phyloP scores from a whole-genome alignment of 176 grass and related monocot species.

The Triticum turgidum region DNA sequence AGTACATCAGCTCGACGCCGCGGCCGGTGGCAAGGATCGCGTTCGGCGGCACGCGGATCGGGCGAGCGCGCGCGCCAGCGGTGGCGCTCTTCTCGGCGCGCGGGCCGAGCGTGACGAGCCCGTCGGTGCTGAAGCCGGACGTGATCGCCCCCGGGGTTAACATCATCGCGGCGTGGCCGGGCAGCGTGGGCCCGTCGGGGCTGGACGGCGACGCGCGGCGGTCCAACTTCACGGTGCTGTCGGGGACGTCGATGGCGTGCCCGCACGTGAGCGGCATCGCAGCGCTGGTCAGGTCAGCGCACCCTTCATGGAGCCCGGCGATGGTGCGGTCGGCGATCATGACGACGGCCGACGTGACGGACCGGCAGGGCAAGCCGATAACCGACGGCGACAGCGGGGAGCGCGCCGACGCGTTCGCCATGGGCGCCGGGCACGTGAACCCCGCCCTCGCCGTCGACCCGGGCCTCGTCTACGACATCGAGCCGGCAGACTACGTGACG shows the following conservation, averaged over 20 bases:
- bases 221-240: slow-evolving; percentile 86
- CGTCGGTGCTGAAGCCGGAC: slow-evolving; percentile 79
- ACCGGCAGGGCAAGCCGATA: slow-evolving; percentile 66
- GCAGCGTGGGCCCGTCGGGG: slow-evolving; percentile 61
- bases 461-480: slow-evolving; percentile 73
- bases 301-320: slow-evolving; percentile 69
- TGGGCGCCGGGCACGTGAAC: slow-evolving; percentile 72
- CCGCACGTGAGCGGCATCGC: slow-evolving; percentile 79
- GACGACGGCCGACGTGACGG: slow-evolving; percentile 68
- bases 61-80: slow-evolving; percentile 48
- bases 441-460: slow-evolving; percentile 68
- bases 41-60: slow-evolving; percentile 68
- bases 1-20: slow-evolving; percentile 54
- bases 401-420: slow-evolving; percentile 49
- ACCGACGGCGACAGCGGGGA: slow-evolving; percentile 43
- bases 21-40: slow-evolving; percentile 45
- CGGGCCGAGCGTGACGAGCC: slow-evolving; percentile 79
- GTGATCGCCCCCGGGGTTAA: slow-evolving; percentile 76
- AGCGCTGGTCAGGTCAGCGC: slow-evolving; percentile 55
- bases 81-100: slow-evolving; percentile 79
- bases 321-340: slow-evolving; percentile 78
- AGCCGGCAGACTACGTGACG: slow-evolving; percentile 56
- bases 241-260: slow-evolving; percentile 89
- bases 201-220: slow-evolving; percentile 52
- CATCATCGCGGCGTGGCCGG: slow-evolving; percentile 95